phyloP scores from a whole-genome alignment of 1,284 basidiomycete species.

The Anthracocystis setariae region DNA sequence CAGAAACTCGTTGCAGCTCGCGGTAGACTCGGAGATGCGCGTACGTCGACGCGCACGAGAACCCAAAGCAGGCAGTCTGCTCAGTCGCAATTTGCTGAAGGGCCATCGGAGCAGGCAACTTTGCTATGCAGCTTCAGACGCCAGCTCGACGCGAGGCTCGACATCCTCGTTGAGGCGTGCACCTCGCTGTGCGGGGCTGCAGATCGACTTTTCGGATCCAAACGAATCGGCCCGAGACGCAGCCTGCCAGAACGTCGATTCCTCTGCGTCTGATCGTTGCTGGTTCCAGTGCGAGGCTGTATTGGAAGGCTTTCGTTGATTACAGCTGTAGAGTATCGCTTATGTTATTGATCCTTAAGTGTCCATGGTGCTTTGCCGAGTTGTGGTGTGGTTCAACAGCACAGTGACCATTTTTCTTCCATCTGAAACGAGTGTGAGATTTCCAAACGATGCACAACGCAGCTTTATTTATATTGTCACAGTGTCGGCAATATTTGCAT shows the following conservation, averaged over 20 bases:
- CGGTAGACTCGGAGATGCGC: background rate
- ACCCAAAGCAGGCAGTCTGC: conserved; percentile 30
- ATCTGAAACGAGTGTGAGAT: background rate
- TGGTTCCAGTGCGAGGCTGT: conserved; percentile 55
- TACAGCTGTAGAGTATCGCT: too few relatives aligned
- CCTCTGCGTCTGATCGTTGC: conserved; percentile 11
- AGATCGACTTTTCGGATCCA: conserved; percentile 31
- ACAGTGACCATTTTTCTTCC: background rate
- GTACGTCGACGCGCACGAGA: conserved; percentile 27
- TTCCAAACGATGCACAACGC: too few relatives aligned
- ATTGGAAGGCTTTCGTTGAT: conserved; percentile 43
- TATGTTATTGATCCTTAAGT: too few relatives aligned
- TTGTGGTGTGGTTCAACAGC: too few relatives aligned
- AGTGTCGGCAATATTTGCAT: too few relatives aligned
- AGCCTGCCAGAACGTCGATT: background rate
- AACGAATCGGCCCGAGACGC: background rate
- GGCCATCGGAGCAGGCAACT: conserved; percentile 18
- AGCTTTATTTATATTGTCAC: too few relatives aligned
- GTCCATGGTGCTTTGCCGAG: too few relatives aligned
- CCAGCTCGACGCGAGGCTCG: conserved; percentile 27
- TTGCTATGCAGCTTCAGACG: conserved; percentile 27
- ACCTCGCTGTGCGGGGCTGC: conserved; percentile 32
- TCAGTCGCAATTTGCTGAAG: conserved; percentile 32
- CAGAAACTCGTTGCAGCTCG: background rate
- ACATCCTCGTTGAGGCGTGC: conserved; percentile 27